Evolutionary conservation across 768 basidiomycete species (phyloP).

Genomic region (Podaxis sp.): DNA sequence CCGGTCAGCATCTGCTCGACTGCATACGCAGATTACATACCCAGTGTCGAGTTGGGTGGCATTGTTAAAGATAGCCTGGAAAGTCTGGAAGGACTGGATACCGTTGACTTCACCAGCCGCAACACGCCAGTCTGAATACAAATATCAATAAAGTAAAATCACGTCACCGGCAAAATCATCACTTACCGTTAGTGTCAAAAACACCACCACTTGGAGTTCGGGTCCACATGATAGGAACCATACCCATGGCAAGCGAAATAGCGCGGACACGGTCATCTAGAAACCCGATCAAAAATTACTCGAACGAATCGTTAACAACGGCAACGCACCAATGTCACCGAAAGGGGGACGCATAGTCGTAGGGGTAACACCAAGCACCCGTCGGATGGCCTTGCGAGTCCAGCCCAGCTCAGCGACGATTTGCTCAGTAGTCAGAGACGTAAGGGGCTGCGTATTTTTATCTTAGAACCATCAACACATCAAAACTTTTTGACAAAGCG

Average conservation of each 20-base stretch:
- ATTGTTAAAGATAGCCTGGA: conserved; percentile 71
- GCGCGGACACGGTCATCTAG: conserved; percentile 90
- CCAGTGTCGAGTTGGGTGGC: conserved; percentile 61
- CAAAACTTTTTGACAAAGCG: neutral
- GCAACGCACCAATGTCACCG: conserved; percentile 65
- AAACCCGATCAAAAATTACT: conserved; percentile 3
- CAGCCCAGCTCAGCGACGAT: conserved; percentile 93
- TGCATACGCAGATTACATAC: conserved; percentile 30
- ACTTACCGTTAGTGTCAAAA: conserved; percentile 74
- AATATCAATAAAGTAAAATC: neutral
- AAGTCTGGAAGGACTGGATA: conserved; percentile 40
- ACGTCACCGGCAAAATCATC: neutral
- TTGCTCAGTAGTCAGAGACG: conserved; percentile 73
- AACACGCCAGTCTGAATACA: conserved; percentile 75
- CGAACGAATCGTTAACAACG: neutral
- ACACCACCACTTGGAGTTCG: conserved; percentile 46
- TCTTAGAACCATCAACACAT: neutral
- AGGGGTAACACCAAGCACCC: conserved; percentile 72
- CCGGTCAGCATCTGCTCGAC: conserved; percentile 1
- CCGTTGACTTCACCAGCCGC: conserved; percentile 72
- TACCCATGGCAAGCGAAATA: conserved; percentile 87
- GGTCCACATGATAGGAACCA: conserved; percentile 92
- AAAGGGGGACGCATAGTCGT: conserved; percentile 79
- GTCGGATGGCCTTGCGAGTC: conserved; percentile 83
- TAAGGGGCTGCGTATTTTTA: conserved; percentile 45